Conservation (phyloP, 331 rosid genomes). For the Saraca asoca region DNA sequence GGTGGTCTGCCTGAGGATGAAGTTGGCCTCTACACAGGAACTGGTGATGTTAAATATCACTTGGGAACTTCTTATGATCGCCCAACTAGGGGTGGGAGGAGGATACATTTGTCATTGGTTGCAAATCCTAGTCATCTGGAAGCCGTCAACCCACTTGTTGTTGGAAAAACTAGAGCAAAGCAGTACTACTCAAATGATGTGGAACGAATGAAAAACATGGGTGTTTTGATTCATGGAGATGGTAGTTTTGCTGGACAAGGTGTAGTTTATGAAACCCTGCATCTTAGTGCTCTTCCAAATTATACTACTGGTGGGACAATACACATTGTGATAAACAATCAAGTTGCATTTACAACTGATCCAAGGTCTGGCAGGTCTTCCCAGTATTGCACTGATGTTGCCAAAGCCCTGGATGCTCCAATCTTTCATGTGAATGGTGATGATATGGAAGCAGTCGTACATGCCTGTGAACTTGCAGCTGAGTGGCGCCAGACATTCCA, state of each 20-base stretch:
- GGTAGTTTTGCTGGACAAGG: slow-evolving; percentile 99
- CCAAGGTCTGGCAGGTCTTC: slow-evolving; percentile 91
- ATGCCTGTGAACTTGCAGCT: slow-evolving; percentile 96
- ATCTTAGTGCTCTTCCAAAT: slow-evolving; percentile 97
- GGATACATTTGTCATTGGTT: slow-evolving; percentile 86
- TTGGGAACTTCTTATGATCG: slow-evolving; percentile 96
- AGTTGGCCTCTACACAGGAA: slow-evolving; percentile 92
- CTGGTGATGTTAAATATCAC: slow-evolving; percentile 98
- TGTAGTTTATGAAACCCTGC: slow-evolving; percentile 91
- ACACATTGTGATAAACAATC: slow-evolving; percentile 90
- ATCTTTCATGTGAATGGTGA: slow-evolving; percentile 95
- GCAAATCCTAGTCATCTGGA: slow-evolving; percentile 99
- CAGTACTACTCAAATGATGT: slow-evolving; percentile 76
- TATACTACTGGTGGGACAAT: slow-evolving; percentile 92
- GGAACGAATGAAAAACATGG: slow-evolving; percentile 85
- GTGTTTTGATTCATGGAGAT: slow-evolving; percentile 88
- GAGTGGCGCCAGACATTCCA: slow-evolving; percentile 99
- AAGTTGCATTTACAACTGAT: slow-evolving; percentile 98
- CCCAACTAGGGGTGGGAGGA: slow-evolving; percentile 87
- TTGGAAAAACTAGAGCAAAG: slow-evolving; percentile 95
- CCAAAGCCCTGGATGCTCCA: slow-evolving; percentile 91
- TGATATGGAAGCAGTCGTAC: slow-evolving; percentile 97
- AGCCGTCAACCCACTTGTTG: slow-evolving; percentile 89
- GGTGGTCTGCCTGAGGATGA: slow-evolving; percentile 90
- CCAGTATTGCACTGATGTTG: slow-evolving; percentile 93